These are phyloP conservation scores for Hypoxylon perforatum DNA, from an alignment of 495 filamentous ascomycete genomes.

Conservation along the genomic window DNA sequence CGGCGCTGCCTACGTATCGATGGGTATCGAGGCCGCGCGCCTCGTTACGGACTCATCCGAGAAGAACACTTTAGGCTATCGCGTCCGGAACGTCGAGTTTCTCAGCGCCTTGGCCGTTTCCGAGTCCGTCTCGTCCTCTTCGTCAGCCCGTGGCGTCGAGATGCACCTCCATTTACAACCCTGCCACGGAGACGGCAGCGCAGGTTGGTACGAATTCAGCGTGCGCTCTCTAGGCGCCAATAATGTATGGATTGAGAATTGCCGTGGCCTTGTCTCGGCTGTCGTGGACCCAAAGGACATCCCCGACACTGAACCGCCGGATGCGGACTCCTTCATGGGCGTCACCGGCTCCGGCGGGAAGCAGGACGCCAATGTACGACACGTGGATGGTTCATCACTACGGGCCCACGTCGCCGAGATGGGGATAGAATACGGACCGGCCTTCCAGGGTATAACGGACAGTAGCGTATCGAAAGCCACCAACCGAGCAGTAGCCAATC, in stretches of 20 bases:
- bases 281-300: background rate
- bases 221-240: slow-evolving; percentile 22
- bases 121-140: slow-evolving; percentile 11
- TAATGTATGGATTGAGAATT: slow-evolving; percentile 27
- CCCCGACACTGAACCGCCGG: background rate
- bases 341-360: background rate
- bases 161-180: slow-evolving; percentile 45
- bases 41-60: slow-evolving; percentile 47
- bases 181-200: slow-evolving; percentile 17
- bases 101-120: slow-evolving; percentile 45
- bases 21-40: slow-evolving; percentile 59
- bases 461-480: slow-evolving; percentile 39
- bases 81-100: slow-evolving; percentile 40
- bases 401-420: slow-evolving; percentile 15
- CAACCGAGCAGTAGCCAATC: too few relatives aligned
- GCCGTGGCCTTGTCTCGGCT: slow-evolving; percentile 36
- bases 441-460: slow-evolving; percentile 42
- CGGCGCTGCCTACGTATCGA: slow-evolving; percentile 59
- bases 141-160: too few relatives aligned
- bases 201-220: slow-evolving; percentile 32
- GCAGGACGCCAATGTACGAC: background rate
- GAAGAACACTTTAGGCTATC: slow-evolving; percentile 11
- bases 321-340: background rate
- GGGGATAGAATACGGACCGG: slow-evolving; percentile 27
- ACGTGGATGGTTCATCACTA: slow-evolving; percentile 18